A percentile compares a stretch with the other conserved stretches of the same genome.
These are phyloP conservation scores for Calonectria pseudoreteaudii DNA, from an alignment of 2,329 filamentous ascomycete species.

Conservation along the genomic window DNA sequence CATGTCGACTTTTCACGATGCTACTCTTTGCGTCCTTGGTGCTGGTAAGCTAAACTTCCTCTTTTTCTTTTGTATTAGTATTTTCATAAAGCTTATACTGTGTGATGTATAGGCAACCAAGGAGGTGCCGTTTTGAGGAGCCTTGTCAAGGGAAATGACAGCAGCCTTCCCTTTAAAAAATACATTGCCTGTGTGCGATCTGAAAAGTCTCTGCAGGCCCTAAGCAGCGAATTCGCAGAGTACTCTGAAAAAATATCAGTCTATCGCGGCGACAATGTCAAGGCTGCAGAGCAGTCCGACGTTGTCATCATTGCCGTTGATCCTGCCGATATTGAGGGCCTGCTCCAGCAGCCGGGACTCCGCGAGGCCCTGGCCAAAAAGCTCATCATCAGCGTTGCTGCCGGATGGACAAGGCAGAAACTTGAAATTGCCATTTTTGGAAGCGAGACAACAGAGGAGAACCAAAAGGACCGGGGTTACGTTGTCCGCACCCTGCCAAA, in stretches of 20 bases:
- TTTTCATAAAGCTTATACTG: background rate
- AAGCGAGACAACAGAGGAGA: slow-evolving; percentile 26
- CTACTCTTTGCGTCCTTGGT: slow-evolving; percentile 41
- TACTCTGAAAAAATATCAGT: slow-evolving; percentile 31
- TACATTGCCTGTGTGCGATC: slow-evolving; percentile 47
- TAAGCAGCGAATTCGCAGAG: slow-evolving; percentile 37
- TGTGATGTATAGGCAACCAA: slow-evolving; percentile 42
- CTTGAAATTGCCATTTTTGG: slow-evolving; percentile 53
- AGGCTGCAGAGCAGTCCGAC: slow-evolving; percentile 50
- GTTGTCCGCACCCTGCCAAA: slow-evolving; percentile 51
- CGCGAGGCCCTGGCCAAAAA: slow-evolving; percentile 55
- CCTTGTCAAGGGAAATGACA: slow-evolving; percentile 23
- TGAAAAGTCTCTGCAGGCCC: slow-evolving; percentile 34
- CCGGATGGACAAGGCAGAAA: slow-evolving; percentile 58
- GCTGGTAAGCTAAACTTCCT: slow-evolving; percentile 27
- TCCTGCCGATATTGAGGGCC: slow-evolving; percentile 54
- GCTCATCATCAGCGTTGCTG: slow-evolving; percentile 63
- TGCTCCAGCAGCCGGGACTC: slow-evolving; percentile 52
- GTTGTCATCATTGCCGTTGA: slow-evolving; percentile 61
- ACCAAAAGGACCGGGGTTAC: slow-evolving; percentile 33
- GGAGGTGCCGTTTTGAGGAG: slow-evolving; percentile 46
- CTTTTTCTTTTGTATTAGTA: background rate
- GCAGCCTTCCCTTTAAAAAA: slow-evolving; percentile 36
- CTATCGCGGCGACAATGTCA: slow-evolving; percentile 48
- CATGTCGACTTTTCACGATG: slow-evolving; percentile 33